Base-by-base conservation (phyloP, 1,284 basidiomycete genomes). In the Tylopilus sp. region DNA sequence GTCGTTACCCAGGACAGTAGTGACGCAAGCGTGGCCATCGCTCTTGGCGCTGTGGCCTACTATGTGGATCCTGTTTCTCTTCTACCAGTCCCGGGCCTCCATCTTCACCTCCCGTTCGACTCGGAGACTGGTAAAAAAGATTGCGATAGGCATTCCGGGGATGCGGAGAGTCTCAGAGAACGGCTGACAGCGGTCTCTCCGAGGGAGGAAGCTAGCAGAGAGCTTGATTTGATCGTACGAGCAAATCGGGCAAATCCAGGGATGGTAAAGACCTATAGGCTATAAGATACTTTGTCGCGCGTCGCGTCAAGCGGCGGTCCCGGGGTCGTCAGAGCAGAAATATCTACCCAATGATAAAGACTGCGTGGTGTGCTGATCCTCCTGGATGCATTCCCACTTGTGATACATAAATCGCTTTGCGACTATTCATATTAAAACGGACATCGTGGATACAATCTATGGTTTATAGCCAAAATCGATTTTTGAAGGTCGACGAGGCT, bases 81-180 rank as follows among this genome's bases (percentile, higher is more conserved):
- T 49, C 81, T 81, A 83, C 82, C 83, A 83, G 32, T 71, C 58
- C n/a, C n/a, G n/a, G n/a, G n/a, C n/a, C 32, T 83, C 81, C 81
- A 83, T 81, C n/a, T 70, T 65, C 1, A 33, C 33, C 57, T 83
- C 82, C 13, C 71, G 62, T 69, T 83, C 82, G 36, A n/a, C n/a
- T n/a, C n/a, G n/a, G n/a, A 83, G 74, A 9, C 79, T 75, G 6
- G 82, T 84, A 49, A 83, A 70, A 29, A 81, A 74, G 12, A 83
- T 67, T 7, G 79, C 81, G 36, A 81, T 75, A 6, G 81, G 82
- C 24, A 83, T 79, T n/a, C 67, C 71, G 47, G 65, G 67, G 44
- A 63, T 58, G 62, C 81, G 82, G 51, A 83, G 74, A 44, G 72
- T 73, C 4, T 77, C 73, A 32, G 66, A 70, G 67, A 83, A 83